Percentiles rank a stretch among this genome's conserved stretches.
Evolutionary conservation across 495 filamentous ascomycete genomes (phyloP).

Genomic region (Aspergillus leporis): DNA sequence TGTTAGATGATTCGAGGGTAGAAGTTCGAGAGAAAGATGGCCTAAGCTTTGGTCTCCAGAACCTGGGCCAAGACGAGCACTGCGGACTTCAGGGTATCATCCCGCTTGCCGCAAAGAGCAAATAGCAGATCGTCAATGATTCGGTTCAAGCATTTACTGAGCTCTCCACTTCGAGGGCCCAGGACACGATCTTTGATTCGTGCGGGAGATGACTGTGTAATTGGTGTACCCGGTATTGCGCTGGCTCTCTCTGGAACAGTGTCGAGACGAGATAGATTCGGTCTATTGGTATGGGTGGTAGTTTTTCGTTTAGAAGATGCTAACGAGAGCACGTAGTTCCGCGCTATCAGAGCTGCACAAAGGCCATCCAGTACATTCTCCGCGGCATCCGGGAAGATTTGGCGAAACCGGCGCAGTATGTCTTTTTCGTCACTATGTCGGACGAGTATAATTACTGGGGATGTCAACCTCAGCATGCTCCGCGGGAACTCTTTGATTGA

Average conservation of each 20-base stretch:
- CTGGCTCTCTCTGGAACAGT: conserved; percentile 40
- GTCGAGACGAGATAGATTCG: conserved; percentile 31
- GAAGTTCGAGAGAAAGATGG: not conserved
- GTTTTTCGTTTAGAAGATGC: conserved; percentile 29
- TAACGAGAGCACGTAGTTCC: conserved; percentile 57
- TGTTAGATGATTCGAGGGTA: not conserved
- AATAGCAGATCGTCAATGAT: conserved; percentile 46
- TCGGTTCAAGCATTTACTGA: conserved; percentile 37
- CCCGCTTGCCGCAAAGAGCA: conserved; percentile 38
- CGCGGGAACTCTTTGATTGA: conserved; percentile 45
- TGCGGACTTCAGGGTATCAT: conserved; percentile 42
- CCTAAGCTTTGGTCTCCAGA: conserved; percentile 37
- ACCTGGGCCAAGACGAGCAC: conserved; percentile 44
- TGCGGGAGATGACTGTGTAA: conserved; percentile 28
- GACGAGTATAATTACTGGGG: conserved; percentile 45
- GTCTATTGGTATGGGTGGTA: conserved; percentile 19
- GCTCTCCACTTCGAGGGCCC: conserved; percentile 32
- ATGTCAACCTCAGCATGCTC: conserved; percentile 46
- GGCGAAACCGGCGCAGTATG: conserved; percentile 48
- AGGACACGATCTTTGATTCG: conserved; percentile 36
- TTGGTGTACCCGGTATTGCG: conserved; percentile 36
- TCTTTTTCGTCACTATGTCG: conserved; percentile 41
- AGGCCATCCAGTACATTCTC: conserved; percentile 60
- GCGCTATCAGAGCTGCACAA: conserved; percentile 64
- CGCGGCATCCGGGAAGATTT: conserved; percentile 57